Conservation (phyloP, 2,329 filamentous ascomycete genomes). For the Pseudocercospora vitis region DNA sequence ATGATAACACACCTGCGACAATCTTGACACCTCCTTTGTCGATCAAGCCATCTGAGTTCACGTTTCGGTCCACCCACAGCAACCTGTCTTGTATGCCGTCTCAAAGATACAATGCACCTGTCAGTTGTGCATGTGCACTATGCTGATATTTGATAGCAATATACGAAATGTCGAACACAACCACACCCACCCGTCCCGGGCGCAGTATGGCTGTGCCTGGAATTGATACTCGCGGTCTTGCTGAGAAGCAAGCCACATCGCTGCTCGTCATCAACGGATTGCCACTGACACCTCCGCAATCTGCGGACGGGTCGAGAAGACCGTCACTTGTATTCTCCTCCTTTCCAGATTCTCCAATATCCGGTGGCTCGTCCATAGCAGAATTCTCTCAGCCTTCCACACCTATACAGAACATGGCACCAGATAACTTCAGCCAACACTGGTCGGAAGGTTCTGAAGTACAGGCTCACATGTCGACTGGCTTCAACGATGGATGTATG, state of each 20-base stretch:
- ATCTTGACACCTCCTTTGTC: constrained; percentile 22
- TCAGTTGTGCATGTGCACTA: not conserved
- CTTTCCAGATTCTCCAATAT: constrained; percentile 27
- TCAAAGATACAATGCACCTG: constrained; percentile 22
- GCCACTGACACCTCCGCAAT: constrained; percentile 33
- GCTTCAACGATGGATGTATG: constrained; percentile 15
- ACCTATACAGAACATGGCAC: constrained; percentile 24
- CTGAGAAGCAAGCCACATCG: constrained; percentile 18
- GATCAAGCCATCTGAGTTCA: constrained; percentile 20
- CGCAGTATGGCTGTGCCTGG: constrained; percentile 30
- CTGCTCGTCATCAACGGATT: constrained; percentile 24
- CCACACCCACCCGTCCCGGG: constrained; percentile 26
- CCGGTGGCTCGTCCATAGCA: constrained; percentile 23
- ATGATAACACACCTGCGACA: constrained; percentile 11
- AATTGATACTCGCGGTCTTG: constrained; percentile 29
- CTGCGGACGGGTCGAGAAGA: constrained; percentile 32
- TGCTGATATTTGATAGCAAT: constrained; percentile 20
- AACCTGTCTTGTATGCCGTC: constrained; percentile 29
- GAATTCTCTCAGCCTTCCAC: constrained; percentile 31
- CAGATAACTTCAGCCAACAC: constrained; percentile 15
- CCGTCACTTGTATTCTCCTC: constrained; percentile 30
- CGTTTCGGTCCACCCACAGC: constrained; percentile 14
- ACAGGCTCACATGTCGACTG: constrained; percentile 8
- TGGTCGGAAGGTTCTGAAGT: constrained; percentile 24
- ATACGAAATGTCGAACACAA: constrained; percentile 31